Percentiles rank a stretch among this genome's conserved stretches.
Evolutionary conservation across 2,329 filamentous ascomycete genomes (phyloP).

Genomic region (Colletotrichum sp.): DNA sequence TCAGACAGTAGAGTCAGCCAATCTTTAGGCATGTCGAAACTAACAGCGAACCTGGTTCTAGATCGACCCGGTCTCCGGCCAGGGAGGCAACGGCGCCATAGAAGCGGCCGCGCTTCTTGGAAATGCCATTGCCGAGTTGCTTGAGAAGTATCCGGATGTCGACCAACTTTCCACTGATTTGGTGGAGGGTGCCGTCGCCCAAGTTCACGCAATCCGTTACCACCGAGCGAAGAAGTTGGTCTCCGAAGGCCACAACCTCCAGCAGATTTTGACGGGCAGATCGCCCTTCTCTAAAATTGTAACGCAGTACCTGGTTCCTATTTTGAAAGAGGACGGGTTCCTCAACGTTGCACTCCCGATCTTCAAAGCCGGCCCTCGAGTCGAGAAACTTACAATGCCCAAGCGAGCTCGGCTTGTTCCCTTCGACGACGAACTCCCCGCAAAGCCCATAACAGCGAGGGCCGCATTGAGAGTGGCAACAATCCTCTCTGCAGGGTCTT

Average conservation of each 20-base stretch:
- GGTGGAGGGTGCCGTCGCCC: neutral
- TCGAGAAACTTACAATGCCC: neutral
- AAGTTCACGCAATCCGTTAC: conserved; percentile 1
- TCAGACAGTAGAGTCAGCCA: too few relatives aligned
- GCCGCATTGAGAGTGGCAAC: neutral
- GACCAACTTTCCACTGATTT: neutral
- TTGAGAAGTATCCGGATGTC: neutral
- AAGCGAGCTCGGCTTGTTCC: neutral
- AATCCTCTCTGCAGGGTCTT: neutral
- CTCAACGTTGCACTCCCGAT: neutral
- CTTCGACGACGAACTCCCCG: neutral
- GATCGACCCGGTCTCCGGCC: conserved; percentile 27
- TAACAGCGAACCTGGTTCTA: neutral
- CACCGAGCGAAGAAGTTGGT: neutral
- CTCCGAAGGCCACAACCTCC: neutral
- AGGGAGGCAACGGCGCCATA: conserved; percentile 30
- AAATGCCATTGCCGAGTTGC: conserved; percentile 15
- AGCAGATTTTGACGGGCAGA: neutral
- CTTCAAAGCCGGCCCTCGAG: neutral
- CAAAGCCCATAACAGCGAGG: neutral
- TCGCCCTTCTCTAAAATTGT: neutral
- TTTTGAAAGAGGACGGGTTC: neutral
- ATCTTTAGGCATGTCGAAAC: neutral
- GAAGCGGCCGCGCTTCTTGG: conserved; percentile 26
- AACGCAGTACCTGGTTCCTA: neutral